Conservation (phyloP, 2,329 filamentous ascomycete species). For the Microdochium paspali region DNA sequence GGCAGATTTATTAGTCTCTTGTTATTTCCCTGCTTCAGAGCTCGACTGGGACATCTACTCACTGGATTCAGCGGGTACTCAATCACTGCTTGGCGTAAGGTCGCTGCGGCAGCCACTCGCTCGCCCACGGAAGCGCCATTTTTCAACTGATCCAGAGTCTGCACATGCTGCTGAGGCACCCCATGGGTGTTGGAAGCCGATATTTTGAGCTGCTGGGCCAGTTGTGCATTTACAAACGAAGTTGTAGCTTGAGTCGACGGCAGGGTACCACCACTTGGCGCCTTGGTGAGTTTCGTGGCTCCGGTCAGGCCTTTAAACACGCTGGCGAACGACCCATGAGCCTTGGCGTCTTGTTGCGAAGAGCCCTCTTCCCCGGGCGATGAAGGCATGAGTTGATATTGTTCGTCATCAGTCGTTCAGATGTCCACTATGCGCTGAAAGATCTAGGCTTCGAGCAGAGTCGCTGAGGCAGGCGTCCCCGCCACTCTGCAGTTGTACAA, state of each 20-base stretch:
- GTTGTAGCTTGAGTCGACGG: conserved; percentile 21
- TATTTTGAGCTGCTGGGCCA: conserved; percentile 35
- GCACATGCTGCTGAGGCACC: conserved; percentile 41
- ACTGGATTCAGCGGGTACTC: conserved; percentile 49
- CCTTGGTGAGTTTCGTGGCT: conserved; percentile 40
- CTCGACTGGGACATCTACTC: conserved; percentile 1
- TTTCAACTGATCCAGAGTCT: conserved; percentile 44
- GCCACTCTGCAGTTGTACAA: too few species aligned
- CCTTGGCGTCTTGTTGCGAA: conserved; percentile 43
- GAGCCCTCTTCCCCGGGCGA: conserved; percentile 46
- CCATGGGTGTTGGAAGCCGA: conserved; percentile 27
- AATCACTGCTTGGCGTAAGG: conserved; percentile 44
- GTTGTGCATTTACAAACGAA: conserved; percentile 23
- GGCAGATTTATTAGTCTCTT: background rate
- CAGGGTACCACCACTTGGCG: conserved; percentile 29
- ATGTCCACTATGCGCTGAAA: background rate
- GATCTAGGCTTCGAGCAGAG: background rate
- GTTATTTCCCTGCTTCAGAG: background rate
- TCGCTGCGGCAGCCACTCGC: conserved; percentile 46
- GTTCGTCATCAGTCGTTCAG: background rate
- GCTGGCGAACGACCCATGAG: conserved; percentile 47
- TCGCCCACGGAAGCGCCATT: conserved; percentile 37
- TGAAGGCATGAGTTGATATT: conserved; percentile 42
- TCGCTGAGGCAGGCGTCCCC: too few species aligned
- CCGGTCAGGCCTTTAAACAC: conserved; percentile 55